Percentiles rank a stretch among this genome's conserved stretches.
These are phyloP conservation scores for Saccharomyces hybrid DNA, from an alignment of 1,139 yeast species.

Conservation along the genomic window DNA sequence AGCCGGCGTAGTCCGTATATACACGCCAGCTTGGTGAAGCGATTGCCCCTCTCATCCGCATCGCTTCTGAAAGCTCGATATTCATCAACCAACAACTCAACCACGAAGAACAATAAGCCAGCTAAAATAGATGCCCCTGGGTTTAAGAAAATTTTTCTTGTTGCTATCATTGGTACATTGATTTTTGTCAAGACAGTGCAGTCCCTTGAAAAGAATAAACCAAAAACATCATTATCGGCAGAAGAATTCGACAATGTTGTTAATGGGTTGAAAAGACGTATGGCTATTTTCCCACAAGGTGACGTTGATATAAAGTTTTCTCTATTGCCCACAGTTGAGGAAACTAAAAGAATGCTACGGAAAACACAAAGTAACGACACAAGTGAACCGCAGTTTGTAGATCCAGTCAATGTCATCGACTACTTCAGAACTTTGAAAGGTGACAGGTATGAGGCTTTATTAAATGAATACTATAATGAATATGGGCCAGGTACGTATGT, in stretches of 20 bases:
- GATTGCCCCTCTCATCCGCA: not conserved
- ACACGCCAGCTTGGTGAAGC: not conserved
- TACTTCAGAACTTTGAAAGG: conserved; percentile 10
- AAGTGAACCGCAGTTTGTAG: conserved; percentile 2
- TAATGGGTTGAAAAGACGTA: conserved; percentile 49
- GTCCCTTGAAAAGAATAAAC: conserved; percentile 45
- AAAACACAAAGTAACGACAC: not conserved
- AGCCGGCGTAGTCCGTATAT: not conserved
- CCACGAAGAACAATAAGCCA: not conserved
- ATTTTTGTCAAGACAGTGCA: conserved; percentile 47
- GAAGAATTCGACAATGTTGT: conserved; percentile 50
- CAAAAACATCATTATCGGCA: conserved; percentile 47
- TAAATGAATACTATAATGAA: conserved; percentile 29
- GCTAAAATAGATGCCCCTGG: conserved; percentile 31
- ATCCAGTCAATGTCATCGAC: conserved; percentile 1
- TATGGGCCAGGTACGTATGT: conserved; percentile 20
- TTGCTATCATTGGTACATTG: conserved; percentile 45
- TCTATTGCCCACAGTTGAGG: not conserved
- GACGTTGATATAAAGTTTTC: conserved; percentile 13
- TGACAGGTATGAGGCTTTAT: conserved; percentile 37
- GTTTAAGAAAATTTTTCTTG: conserved; percentile 42
- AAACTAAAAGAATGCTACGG: not conserved
- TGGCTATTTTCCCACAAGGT: conserved; percentile 34
- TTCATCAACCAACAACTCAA: not conserved
- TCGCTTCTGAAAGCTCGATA: not conserved